Percentiles rank a stretch among this genome's conserved stretches.
Conservation (phyloP, 495 filamentous ascomycete species). For the Lophium mytilinum region DNA sequence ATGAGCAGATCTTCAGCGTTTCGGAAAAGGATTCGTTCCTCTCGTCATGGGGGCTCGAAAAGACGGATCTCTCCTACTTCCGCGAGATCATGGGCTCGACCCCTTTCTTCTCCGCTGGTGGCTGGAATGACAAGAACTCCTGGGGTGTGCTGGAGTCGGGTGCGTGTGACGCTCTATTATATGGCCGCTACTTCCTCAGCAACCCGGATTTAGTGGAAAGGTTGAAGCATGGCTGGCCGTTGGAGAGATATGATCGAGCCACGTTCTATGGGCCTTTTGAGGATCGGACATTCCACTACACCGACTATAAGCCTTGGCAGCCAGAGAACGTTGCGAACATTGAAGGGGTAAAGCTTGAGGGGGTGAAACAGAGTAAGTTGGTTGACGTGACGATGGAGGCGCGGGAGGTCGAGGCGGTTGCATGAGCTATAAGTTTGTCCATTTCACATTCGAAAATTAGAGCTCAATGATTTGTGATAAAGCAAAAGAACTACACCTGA, state of each 20-base stretch:
- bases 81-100: constrained; percentile 41
- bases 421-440: no score
- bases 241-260: constrained; percentile 12
- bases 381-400: no score
- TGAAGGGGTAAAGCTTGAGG: no score
- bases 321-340: no score
- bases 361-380: no score
- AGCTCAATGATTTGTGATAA: no score
- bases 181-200: constrained; percentile 17
- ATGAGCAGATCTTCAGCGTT: constrained; percentile 42
- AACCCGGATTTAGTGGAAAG: constrained; percentile 16
- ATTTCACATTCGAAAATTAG: no score
- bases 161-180: constrained; percentile 33
- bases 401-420: no score
- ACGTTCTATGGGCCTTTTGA: constrained; percentile 17
- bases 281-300: constrained; percentile 9
- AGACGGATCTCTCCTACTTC: constrained; percentile 35
- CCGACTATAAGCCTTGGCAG: constrained; percentile 7
- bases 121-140: constrained; percentile 41
- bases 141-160: constrained; percentile 40
- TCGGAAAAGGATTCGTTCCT: constrained; percentile 41
- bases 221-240: constrained; percentile 5
- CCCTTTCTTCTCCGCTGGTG: constrained; percentile 43
- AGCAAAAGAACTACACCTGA: no score
- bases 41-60: constrained; percentile 36